phyloP scores from a whole-genome alignment of 1,284 basidiomycete genomes.

The Sutorius eximius region DNA sequence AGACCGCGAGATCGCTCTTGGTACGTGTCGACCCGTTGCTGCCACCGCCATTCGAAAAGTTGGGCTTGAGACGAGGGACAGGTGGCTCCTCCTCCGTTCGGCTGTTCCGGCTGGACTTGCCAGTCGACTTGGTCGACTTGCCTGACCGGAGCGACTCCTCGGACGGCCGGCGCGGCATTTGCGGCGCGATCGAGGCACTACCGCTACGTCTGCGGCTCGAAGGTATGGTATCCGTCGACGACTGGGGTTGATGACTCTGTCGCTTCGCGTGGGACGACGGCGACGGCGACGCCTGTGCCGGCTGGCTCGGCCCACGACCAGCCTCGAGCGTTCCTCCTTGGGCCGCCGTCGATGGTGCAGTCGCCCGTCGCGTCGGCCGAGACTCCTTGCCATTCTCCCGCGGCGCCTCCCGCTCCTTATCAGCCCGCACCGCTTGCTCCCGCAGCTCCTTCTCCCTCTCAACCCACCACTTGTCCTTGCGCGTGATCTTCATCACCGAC shows the following conservation, averaged over 20 bases:
- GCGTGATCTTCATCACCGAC: conserved; percentile 44
- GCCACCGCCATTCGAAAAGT: conserved; percentile 19
- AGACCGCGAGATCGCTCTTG: conserved; percentile 45
- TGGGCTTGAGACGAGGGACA: conserved; percentile 32
- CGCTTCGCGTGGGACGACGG: conserved; percentile 21
- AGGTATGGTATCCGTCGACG: conserved; percentile 19
- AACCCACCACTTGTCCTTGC: conserved; percentile 32
- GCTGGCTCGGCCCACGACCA: conserved; percentile 8
- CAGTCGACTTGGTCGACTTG: conserved; percentile 37
- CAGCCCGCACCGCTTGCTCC: conserved; percentile 14
- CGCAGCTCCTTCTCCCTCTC: conserved; percentile 35
- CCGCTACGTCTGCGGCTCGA: conserved; percentile 31
- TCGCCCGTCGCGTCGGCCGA: conserved; percentile 11
- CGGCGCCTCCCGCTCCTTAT: conserved; percentile 18
- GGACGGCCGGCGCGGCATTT: conserved; percentile 32
- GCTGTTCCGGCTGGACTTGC: conserved; percentile 33
- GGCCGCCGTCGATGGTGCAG: conserved; percentile 10
- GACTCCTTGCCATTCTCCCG: conserved; percentile 22
- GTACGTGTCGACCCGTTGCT: conserved; percentile 35
- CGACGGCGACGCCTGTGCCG: conserved; percentile 9
- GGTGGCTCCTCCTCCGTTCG: conserved; percentile 33
- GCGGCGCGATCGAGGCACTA: conserved; percentile 20
- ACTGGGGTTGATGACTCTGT: conserved; percentile 24
- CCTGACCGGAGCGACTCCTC: conserved; percentile 45
- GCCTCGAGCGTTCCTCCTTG: conserved; percentile 27